Evolutionary conservation across 257 asterid species (phyloP).

Genomic region (Lycium ferocissimum): DNA sequence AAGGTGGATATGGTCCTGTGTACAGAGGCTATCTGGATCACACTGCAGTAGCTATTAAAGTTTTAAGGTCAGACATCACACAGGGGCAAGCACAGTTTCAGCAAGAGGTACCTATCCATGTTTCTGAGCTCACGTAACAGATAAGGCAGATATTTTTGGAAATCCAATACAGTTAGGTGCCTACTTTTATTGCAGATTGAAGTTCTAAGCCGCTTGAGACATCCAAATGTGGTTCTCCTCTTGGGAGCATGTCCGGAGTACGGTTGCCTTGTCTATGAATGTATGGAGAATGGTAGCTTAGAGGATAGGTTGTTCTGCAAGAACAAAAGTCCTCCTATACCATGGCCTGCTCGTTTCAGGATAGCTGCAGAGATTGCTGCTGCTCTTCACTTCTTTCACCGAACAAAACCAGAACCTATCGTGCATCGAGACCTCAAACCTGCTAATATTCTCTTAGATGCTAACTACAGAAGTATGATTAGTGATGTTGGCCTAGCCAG

Average conservation of each 20-base stretch:
- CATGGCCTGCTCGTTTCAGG: conserved; percentile 74
- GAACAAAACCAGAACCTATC: conserved; percentile 81
- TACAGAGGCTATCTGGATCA: conserved; percentile 73
- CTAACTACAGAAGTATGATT: conserved; percentile 80
- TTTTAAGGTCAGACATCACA: conserved; percentile 73
- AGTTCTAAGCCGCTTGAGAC: conserved; percentile 81
- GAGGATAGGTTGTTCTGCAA: conserved; percentile 76
- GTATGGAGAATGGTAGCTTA: conserved; percentile 84
- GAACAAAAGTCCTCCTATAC: conserved; percentile 56
- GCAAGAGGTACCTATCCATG: conserved; percentile 63
- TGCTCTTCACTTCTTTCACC: conserved; percentile 87
- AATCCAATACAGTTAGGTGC: background rate
- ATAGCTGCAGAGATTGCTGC: conserved; percentile 92
- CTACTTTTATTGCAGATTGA: conserved; percentile 61
- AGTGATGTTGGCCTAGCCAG: conserved; percentile 88
- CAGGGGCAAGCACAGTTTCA: conserved; percentile 88
- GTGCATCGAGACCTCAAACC: conserved; percentile 98
- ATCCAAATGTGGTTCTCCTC: conserved; percentile 93
- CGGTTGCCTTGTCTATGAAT: conserved; percentile 94
- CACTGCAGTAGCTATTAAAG: conserved; percentile 89
- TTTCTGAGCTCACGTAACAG: background rate
- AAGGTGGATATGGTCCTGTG: conserved; percentile 96
- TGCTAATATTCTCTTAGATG: conserved; percentile 83
- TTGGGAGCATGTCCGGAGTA: conserved; percentile 95
- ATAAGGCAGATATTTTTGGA: background rate